These are phyloP conservation scores for Hyphodiscus sp. DNA, from an alignment of 2,329 filamentous ascomycete species.

Conservation along the genomic window DNA sequence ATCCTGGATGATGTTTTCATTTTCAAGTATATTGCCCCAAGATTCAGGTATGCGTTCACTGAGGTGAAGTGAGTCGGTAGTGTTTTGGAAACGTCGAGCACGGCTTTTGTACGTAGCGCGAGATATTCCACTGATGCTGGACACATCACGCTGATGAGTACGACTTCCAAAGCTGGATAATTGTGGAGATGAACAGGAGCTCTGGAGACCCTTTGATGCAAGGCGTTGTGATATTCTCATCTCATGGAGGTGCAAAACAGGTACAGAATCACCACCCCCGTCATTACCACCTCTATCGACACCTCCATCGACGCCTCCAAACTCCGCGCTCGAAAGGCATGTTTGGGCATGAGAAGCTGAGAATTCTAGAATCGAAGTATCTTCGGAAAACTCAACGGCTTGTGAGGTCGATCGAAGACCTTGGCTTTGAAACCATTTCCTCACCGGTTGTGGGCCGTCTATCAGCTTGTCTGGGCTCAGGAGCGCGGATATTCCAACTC, in stretches of 20 bases:
- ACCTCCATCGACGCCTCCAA: constrained; percentile 26
- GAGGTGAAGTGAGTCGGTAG: constrained; percentile 16
- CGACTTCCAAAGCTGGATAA: constrained; percentile 15
- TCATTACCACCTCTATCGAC: constrained; percentile 19
- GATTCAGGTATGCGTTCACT: constrained; percentile 20
- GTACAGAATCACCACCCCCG: constrained; percentile 3
- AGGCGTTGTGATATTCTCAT: constrained; percentile 26
- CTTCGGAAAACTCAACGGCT: constrained; percentile 9
- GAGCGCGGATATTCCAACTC: constrained; percentile 7
- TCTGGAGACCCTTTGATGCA: constrained; percentile 16
- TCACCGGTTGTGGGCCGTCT: constrained; percentile 5
- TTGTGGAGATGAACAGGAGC: constrained; percentile 21
- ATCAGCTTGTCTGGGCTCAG: constrained; percentile 3
- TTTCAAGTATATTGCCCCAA: constrained; percentile 12
- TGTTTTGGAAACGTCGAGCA: constrained; percentile 13
- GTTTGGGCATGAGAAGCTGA: constrained; percentile 4
- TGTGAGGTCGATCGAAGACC: constrained; percentile 19
- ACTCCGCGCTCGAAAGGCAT: constrained; percentile 13
- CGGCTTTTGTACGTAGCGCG: constrained; percentile 6
- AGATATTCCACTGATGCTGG: constrained; percentile 13
- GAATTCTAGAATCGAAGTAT: constrained; percentile 1
- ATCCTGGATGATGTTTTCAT: constrained; percentile 4
- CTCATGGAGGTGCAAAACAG: constrained; percentile 23
- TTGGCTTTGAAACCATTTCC: constrained; percentile 19
- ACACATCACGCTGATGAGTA: constrained; percentile 16